Base-by-base conservation (phyloP, 306 rosid species). In the Sindora glabra region DNA sequence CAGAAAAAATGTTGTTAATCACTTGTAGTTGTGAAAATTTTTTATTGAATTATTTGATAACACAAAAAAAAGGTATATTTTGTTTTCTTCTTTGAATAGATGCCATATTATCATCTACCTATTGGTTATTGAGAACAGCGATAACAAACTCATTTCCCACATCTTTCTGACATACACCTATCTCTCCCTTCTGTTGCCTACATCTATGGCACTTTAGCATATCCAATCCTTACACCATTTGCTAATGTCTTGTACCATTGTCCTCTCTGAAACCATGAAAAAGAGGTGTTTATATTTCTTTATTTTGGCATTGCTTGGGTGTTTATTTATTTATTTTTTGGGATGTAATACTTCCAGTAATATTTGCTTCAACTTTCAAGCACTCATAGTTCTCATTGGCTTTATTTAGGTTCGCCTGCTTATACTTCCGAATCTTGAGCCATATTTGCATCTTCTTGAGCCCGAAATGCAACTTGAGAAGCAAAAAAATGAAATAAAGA, bases 361-460 rank as follows among this genome's bases (percentile, higher is more conserved):
- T 61, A 48, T 65, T 65, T 39, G 6, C 47, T 61, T 53, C n/a
- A n/a, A n/a, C n/a, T n/a, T n/a, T n/a, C 15, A 23, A 73, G 48
- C 16, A 54, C 32, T 39, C 48, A 42, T 42, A 30, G 49, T 39
- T 30, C 57, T 64, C 56, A 32, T 54, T 52, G 34, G 36, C 69
- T 69, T 48, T 75, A 75, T 65, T 14, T 66, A 91, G 98, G 91
- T 91, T 70, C 81, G 81, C 50, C 64, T 83, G 73, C 84, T 88
- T 68, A 70, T 91, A 71, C 79, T 85, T 64, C 96, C 96, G 64
- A 91, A 91, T 76, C 88, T 91, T 15, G 86, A 91, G 75, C 82
- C 88, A 7, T 88, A 91, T 72, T 68, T 88, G 77, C 95, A 67
- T 69, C 95, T 86, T 68, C 83, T 91, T 60, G 88, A 74, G 55